Conservation (phyloP, 148 eudicot genomes). For the Silene conica region DNA sequence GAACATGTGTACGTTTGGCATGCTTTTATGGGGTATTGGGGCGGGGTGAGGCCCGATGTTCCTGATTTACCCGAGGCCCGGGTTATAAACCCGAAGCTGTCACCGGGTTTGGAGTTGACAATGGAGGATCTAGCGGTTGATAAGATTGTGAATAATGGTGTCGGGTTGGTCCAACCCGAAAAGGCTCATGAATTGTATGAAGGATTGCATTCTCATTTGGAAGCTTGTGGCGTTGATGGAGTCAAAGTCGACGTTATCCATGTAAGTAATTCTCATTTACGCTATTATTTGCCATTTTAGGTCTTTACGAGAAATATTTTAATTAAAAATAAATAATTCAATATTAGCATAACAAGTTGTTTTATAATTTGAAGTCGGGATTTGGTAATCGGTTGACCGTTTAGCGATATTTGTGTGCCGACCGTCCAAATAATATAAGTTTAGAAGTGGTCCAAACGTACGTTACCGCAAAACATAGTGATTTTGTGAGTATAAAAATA, state of each 20-base stretch:
- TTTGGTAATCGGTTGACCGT: too few species aligned
- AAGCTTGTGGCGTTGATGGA: constrained; percentile 78
- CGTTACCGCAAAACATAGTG: not conserved
- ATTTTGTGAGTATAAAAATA: too few species aligned
- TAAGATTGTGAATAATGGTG: constrained; percentile 81
- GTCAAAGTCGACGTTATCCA: constrained; percentile 96
- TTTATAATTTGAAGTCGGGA: too few species aligned
- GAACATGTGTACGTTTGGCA: constrained; percentile 95
- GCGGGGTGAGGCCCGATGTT: constrained; percentile 70
- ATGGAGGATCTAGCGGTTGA: constrained; percentile 96
- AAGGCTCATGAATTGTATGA: constrained; percentile 62
- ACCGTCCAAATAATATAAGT: too few species aligned
- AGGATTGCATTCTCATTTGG: constrained; percentile 75
- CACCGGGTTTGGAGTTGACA: constrained; percentile 64
- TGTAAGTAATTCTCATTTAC: constrained; percentile 35
- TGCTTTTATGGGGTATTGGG: constrained; percentile 94
- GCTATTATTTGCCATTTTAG: not conserved
- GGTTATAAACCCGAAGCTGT: constrained; percentile 52
- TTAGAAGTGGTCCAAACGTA: not conserved
- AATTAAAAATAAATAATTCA: too few species aligned
- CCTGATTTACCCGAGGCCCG: constrained; percentile 51
- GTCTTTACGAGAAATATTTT: too few species aligned
- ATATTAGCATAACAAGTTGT: too few species aligned
- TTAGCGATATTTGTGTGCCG: too few species aligned
- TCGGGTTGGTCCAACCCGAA: constrained; percentile 79